Evolutionary conservation across 768 basidiomycete species (phyloP).

Genomic region (Cyclocybe aegerita): DNA sequence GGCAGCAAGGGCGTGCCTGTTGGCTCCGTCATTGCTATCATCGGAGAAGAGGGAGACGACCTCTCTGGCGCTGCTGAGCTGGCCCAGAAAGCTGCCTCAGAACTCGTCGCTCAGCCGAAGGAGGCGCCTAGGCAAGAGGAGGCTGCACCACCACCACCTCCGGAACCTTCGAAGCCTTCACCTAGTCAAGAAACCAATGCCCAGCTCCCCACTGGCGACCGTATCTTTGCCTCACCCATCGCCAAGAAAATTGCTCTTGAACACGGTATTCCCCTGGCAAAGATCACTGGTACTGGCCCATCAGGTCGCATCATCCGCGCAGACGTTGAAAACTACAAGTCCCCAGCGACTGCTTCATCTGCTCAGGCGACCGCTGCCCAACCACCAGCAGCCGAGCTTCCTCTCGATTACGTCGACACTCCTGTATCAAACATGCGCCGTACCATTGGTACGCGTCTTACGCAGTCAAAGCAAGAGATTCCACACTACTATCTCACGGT

Average conservation of each 20-base stretch:
- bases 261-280: conserved; percentile 83
- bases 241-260: conserved; percentile 98
- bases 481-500: conserved; percentile 97
- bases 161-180: conserved; percentile 6
- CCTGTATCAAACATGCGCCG: conserved; percentile 95
- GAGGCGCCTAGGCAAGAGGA: conserved; percentile 22
- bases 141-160: conserved; percentile 18
- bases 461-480: conserved; percentile 91
- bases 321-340: conserved; percentile 90
- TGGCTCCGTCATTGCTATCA: conserved; percentile 86
- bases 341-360: conserved; percentile 42
- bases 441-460: conserved; percentile 85
- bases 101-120: conserved; percentile 35
- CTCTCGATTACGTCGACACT: conserved; percentile 79
- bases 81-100: conserved; percentile 33
- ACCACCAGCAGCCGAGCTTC: conserved; percentile 47
- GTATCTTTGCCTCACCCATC: conserved; percentile 92
- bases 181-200: conserved; percentile 44
- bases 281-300: conserved; percentile 93
- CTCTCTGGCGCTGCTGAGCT: conserved; percentile 77
- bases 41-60: conserved; percentile 96
- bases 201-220: conserved; percentile 65
- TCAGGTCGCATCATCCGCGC: conserved; percentile 91
- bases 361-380: conserved; percentile 45
- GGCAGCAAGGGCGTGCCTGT: conserved; percentile 88